Conservation (phyloP, 2,329 filamentous ascomycete genomes). For the Xylogone sp. region DNA sequence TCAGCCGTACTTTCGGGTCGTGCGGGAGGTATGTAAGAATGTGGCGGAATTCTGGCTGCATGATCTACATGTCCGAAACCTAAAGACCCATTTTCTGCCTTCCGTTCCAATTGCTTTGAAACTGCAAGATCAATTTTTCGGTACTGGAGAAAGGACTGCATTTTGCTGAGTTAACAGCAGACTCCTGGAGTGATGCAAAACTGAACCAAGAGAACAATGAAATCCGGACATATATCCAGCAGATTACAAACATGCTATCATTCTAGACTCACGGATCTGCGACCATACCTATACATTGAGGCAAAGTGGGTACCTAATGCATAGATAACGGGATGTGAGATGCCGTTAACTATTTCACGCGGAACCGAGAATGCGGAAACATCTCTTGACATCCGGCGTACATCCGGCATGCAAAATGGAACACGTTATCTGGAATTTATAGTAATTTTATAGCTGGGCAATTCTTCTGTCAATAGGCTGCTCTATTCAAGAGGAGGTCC, state of each 20-base stretch:
- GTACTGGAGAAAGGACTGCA: too few relatives aligned
- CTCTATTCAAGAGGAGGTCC: too few relatives aligned
- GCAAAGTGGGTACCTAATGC: not conserved
- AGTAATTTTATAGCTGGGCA: too few relatives aligned
- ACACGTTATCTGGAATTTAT: too few relatives aligned
- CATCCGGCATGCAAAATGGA: too few relatives aligned
- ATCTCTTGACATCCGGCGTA: too few relatives aligned
- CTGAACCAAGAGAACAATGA: too few relatives aligned
- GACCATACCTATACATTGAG: not conserved
- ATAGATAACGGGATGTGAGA: not conserved
- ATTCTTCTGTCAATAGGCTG: too few relatives aligned
- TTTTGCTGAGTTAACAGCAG: not conserved
- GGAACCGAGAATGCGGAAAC: too few relatives aligned
- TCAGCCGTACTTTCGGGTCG: not conserved
- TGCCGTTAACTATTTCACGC: too few relatives aligned
- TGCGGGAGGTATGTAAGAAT: not conserved
- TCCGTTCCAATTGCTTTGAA: not conserved
- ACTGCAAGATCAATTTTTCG: slow-evolving; percentile 1
- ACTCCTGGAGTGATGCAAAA: too few relatives aligned
- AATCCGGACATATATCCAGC: not conserved
- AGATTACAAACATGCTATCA: not conserved
- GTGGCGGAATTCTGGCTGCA: not conserved
- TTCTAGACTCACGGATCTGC: not conserved
- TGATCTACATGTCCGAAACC: not conserved
- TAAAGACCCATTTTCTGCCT: not conserved